Conservation (phyloP, 371 early-diverging fungal species). For the Conidiobolus incongruus region DNA sequence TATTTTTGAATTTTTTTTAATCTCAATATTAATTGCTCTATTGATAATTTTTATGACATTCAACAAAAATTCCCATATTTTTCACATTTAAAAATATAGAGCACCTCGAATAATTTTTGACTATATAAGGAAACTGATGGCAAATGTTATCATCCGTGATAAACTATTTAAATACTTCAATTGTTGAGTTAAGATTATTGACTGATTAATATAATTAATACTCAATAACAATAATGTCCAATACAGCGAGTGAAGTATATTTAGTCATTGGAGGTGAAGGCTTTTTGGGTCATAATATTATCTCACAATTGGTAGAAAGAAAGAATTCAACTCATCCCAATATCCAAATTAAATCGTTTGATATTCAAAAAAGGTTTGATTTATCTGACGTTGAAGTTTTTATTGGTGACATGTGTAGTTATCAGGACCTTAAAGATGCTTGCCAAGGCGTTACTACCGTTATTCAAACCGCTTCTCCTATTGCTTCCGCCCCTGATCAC, state of each 20-base stretch:
- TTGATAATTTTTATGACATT: no score
- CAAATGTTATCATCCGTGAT: no score
- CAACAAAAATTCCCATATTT: no score
- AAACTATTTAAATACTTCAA: no score
- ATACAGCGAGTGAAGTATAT: slow-evolving; percentile 3
- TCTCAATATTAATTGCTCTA: no score
- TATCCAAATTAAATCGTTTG: slow-evolving; percentile 6
- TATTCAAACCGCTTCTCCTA: slow-evolving; percentile 83
- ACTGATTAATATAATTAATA: no score
- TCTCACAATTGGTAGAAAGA: slow-evolving; percentile 4
- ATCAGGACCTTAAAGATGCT: slow-evolving; percentile 5
- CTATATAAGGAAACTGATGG: no score
- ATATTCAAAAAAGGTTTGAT: slow-evolving; percentile 4
- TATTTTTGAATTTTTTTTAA: no score
- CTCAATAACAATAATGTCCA: no score
- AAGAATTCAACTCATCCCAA: not conserved
- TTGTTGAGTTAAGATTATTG: no score
- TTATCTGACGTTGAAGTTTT: slow-evolving; percentile 4
- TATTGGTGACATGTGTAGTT: slow-evolving; percentile 6
- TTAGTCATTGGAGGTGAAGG: slow-evolving; percentile 10
- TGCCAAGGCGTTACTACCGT: slow-evolving; percentile 2
- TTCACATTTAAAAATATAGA: no score
- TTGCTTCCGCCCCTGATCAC: slow-evolving; percentile 36
- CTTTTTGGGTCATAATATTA: slow-evolving; percentile 7
- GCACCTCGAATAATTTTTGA: no score